These are phyloP conservation scores for Lactarius sanguifluus DNA, from an alignment of 768 basidiomycete genomes.

Conservation along the genomic window DNA sequence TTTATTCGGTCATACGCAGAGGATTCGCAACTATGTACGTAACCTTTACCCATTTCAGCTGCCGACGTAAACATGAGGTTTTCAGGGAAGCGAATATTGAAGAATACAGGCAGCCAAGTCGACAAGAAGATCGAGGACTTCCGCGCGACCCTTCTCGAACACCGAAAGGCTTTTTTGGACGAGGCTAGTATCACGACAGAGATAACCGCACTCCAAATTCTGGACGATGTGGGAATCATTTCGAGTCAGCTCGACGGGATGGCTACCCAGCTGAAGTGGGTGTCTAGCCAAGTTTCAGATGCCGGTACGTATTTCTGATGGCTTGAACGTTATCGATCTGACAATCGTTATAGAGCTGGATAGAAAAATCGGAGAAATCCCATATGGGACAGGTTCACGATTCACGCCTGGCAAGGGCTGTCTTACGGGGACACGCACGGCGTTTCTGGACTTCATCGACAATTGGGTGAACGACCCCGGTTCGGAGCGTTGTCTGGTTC, in stretches of 20 bases:
- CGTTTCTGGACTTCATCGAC: not conserved
- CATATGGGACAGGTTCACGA: not conserved
- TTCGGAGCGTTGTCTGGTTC: not conserved
- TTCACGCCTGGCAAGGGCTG: not conserved
- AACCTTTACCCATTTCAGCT: not conserved
- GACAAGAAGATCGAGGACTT: not conserved
- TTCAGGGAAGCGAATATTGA: not conserved
- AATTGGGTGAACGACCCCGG: not conserved
- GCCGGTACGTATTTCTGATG: not conserved
- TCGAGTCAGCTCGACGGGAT: not conserved
- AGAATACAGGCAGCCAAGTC: not conserved
- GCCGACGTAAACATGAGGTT: not conserved
- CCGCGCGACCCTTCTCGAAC: not conserved
- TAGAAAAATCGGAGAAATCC: not conserved
- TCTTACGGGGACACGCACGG: not conserved
- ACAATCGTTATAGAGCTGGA: not conserved
- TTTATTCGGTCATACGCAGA: not conserved
- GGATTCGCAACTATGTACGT: not conserved
- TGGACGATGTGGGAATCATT: not conserved
- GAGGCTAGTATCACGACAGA: not conserved
- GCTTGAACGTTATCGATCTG: not conserved
- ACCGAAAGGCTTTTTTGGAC: not conserved
- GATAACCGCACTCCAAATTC: not conserved
- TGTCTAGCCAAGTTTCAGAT: not conserved
- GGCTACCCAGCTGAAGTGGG: not conserved